Percentiles rank a stretch among this genome's conserved stretches.
phyloP scores from a whole-genome alignment of 345 rosid species.

The Cardamine occulta region DNA sequence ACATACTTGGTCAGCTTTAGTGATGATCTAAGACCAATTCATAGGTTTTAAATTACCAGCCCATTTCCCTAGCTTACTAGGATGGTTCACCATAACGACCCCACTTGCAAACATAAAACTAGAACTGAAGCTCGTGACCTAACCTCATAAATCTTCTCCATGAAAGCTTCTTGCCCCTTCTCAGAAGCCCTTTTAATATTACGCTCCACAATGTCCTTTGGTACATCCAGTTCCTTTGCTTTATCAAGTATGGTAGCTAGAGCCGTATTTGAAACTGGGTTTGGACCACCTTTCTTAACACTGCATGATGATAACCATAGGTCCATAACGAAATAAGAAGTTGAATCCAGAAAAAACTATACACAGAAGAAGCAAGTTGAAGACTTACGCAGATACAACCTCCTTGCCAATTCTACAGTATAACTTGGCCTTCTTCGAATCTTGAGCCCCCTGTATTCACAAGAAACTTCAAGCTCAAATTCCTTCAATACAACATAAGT shows the following conservation, averaged over 20 bases:
- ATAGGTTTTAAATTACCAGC: neutral
- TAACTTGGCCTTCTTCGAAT: constrained; percentile 83
- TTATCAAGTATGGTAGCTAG: constrained; percentile 83
- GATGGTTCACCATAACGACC: constrained; percentile 5
- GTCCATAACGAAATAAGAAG: constrained; percentile 9
- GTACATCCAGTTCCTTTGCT: constrained; percentile 88
- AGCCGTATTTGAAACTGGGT: constrained; percentile 70
- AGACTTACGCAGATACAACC: constrained; percentile 89
- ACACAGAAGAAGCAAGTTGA: constrained; percentile 19
- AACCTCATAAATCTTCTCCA: constrained; percentile 91
- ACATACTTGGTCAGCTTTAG: neutral
- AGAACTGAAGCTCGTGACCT: constrained; percentile 19
- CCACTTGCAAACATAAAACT: constrained; percentile 16
- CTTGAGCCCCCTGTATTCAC: constrained; percentile 74
- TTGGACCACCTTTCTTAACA: constrained; percentile 88
- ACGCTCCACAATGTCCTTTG: constrained; percentile 92
- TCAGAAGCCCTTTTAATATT: constrained; percentile 88
- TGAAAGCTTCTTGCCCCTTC: constrained; percentile 87
- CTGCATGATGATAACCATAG: constrained; percentile 47
- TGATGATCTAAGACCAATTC: constrained; percentile 4
- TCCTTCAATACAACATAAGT: neutral
- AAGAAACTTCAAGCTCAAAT: constrained; percentile 26
- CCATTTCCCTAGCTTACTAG: neutral
- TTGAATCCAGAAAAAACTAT: constrained; percentile 12
- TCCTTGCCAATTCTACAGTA: constrained; percentile 83